Evolutionary conservation across 805 yeast species (phyloP).

Genomic region (Saccharomycopsis sp.): DNA sequence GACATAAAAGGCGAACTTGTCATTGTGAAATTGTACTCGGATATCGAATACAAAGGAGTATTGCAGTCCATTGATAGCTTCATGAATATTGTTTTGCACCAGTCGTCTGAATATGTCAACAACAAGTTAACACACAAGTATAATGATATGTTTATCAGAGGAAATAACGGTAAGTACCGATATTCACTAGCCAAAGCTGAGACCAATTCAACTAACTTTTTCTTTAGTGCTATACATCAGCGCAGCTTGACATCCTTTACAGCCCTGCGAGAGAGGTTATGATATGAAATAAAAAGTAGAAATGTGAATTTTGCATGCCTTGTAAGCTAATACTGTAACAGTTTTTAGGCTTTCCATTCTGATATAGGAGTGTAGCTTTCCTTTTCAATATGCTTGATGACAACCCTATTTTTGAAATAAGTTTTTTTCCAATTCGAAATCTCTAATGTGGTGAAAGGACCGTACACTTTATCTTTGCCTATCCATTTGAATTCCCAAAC

Average conservation of each 20-base stretch:
- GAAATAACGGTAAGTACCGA: constrained; percentile 62
- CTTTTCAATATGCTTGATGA: constrained; percentile 28
- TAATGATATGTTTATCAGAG: constrained; percentile 80
- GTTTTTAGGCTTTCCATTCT: constrained; percentile 5
- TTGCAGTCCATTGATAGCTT: constrained; percentile 91
- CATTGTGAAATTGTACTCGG: constrained; percentile 75
- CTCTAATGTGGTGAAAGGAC: constrained; percentile 41
- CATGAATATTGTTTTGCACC: constrained; percentile 81
- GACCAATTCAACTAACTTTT: too few relatives aligned
- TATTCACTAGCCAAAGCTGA: too few relatives aligned
- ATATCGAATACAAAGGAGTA: constrained; percentile 69
- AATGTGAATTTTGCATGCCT: too few relatives aligned
- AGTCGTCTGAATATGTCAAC: constrained; percentile 53
- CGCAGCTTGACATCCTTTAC: constrained; percentile 4
- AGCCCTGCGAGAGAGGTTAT: too few relatives aligned
- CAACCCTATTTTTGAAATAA: constrained; percentile 40
- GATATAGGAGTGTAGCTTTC: constrained; percentile 20
- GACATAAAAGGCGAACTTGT: constrained; percentile 75
- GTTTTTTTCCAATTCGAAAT: constrained; percentile 41
- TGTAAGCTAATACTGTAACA: too few relatives aligned
- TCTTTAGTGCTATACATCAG: constrained; percentile 11
- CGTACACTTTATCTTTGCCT: constrained; percentile 34
- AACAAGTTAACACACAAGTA: constrained; percentile 42
- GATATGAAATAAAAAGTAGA: too few relatives aligned
- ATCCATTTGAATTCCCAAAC: constrained; percentile 45